These are phyloP conservation scores for Immersiporthe knoxdaviesiana DNA, from an alignment of 2,329 filamentous ascomycete species.

Conservation along the genomic window DNA sequence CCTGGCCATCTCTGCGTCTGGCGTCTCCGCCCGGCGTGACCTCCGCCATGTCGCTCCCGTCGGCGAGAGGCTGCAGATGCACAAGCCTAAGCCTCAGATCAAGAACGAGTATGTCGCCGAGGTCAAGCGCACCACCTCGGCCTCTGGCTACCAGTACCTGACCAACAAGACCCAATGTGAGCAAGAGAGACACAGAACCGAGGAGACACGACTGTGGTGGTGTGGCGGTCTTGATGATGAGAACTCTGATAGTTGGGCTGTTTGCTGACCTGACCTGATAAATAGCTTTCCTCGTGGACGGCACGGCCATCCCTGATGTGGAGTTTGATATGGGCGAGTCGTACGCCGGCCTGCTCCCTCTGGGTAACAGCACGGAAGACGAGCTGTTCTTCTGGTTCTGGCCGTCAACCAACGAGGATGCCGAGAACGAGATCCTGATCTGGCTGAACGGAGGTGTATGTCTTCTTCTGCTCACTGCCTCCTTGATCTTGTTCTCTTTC, in stretches of 20 bases:
- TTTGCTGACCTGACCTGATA: neutral
- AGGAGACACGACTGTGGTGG: neutral
- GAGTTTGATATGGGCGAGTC: conserved; percentile 67
- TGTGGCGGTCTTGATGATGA: neutral
- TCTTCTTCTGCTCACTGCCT: neutral
- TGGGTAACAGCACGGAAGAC: conserved; percentile 47
- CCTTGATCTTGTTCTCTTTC: conserved; percentile 48
- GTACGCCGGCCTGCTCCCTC: conserved; percentile 63
- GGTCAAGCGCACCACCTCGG: conserved; percentile 14
- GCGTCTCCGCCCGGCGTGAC: conserved; percentile 16
- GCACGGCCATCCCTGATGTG: conserved; percentile 65
- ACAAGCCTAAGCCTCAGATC: conserved; percentile 9
- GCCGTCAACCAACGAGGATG: conserved; percentile 52
- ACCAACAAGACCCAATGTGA: conserved; percentile 22
- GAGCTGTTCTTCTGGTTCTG: conserved; percentile 67
- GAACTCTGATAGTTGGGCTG: neutral
- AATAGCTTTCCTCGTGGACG: conserved; percentile 64
- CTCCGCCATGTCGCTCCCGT: conserved; percentile 25
- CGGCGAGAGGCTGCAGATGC: conserved; percentile 17
- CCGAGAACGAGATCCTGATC: conserved; percentile 60
- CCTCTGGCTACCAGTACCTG: conserved; percentile 16
- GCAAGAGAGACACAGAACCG: neutral
- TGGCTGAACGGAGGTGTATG: conserved; percentile 57
- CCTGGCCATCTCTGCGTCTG: conserved; percentile 17
- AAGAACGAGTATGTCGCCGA: conserved; percentile 6